These are phyloP conservation scores for Stereum hirsutum DNA, from an alignment of 1,284 basidiomycete species.

Conservation along the genomic window DNA sequence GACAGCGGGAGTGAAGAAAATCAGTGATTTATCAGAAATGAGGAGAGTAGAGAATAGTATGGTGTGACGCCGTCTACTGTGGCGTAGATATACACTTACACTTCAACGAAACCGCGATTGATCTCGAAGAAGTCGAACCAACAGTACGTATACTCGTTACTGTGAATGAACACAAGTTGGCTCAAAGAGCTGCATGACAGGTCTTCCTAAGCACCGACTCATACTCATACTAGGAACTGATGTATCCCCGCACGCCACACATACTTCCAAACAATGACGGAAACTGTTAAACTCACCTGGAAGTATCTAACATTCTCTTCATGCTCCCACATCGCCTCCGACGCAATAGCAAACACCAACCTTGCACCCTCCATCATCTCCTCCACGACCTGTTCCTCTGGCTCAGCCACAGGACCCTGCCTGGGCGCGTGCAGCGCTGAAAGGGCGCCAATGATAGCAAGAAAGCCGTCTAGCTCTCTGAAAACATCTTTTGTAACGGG, in stretches of 20 bases:
- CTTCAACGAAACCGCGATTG: too few species aligned
- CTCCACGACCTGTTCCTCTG: slow-evolving; percentile 30
- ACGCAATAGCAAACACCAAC: slow-evolving; percentile 50
- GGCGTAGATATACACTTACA: too few species aligned
- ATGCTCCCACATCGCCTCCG: slow-evolving; percentile 52
- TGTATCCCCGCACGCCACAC: too few species aligned
- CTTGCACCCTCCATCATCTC: slow-evolving; percentile 45
- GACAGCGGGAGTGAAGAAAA: neutral
- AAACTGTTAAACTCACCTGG: slow-evolving; percentile 54
- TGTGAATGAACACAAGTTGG: too few species aligned
- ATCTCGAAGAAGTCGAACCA: too few species aligned
- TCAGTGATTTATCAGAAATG: slow-evolving; percentile 49
- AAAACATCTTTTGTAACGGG: slow-evolving; percentile 63
- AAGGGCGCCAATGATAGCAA: slow-evolving; percentile 60
- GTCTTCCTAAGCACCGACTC: too few species aligned
- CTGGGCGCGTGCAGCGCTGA: slow-evolving; percentile 39
- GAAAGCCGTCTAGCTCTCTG: slow-evolving; percentile 70
- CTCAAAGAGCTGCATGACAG: too few species aligned
- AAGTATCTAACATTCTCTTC: slow-evolving; percentile 55
- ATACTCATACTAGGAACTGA: too few species aligned
- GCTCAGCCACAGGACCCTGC: slow-evolving; percentile 25
- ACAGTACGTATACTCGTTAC: too few species aligned
- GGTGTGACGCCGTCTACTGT: too few species aligned
- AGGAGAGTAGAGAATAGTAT: too few species aligned
- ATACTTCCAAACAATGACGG: too few species aligned